These are phyloP conservation scores for Pleomassaria siparia DNA, from an alignment of 2,329 filamentous ascomycete species.

Conservation along the genomic window DNA sequence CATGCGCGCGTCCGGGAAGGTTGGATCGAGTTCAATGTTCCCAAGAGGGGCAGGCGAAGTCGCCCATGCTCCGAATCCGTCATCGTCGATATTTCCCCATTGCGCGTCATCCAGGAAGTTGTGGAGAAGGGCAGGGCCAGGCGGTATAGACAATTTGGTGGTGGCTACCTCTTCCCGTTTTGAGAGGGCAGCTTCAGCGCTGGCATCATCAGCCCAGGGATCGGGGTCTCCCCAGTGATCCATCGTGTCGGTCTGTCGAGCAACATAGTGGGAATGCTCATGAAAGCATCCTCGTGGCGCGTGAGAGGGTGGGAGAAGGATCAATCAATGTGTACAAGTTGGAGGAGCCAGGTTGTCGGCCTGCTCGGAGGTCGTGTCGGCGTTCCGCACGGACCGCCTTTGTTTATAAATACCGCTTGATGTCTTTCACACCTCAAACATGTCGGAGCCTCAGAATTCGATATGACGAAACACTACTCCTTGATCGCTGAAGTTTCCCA, in stretches of 20 bases:
- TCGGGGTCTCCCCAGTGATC: conserved; percentile 47
- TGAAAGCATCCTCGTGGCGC: conserved; percentile 28
- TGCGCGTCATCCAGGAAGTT: conserved; percentile 40
- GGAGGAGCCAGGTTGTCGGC: not conserved
- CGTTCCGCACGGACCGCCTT: not conserved
- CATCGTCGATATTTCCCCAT: conserved; percentile 35
- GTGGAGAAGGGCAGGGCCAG: conserved; percentile 24
- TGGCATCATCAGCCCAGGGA: conserved; percentile 43
- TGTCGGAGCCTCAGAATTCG: too few species aligned
- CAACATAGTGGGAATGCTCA: conserved; percentile 40
- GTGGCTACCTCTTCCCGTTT: conserved; percentile 24
- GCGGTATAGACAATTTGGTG: conserved; percentile 16
- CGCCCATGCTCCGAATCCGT: conserved; percentile 34
- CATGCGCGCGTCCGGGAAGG: conserved; percentile 4
- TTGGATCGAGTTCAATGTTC: conserved; percentile 2
- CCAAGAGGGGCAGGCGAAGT: conserved; percentile 14
- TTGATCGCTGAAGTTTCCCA: too few species aligned
- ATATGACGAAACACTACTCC: too few species aligned
- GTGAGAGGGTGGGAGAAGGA: not conserved
- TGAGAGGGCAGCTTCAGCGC: conserved; percentile 19
- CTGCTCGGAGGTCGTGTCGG: not conserved
- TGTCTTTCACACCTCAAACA: too few species aligned
- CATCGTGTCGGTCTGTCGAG: conserved; percentile 35
- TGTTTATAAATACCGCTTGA: too few species aligned
- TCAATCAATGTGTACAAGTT: not conserved